Evolutionary conservation across 257 asterid genomes (phyloP), one percentile per base, ranked within the genome.

Genomic region (Fraxinus quadrangulata): DNA sequence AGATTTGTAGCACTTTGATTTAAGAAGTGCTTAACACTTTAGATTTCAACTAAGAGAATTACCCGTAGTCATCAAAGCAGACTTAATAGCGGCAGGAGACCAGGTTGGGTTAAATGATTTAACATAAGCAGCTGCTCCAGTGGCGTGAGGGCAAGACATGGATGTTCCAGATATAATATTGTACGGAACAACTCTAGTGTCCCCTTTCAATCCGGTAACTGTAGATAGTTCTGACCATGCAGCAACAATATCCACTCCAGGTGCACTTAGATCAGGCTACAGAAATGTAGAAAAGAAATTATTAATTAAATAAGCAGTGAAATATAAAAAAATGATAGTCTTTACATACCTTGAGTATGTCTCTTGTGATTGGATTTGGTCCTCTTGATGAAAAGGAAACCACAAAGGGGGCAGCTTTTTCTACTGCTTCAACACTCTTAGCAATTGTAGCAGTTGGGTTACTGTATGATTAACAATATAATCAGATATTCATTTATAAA

Each of bases 1-100:
- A 37, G 10, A 37, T 37, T 37, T 7, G 42, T 7, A 11, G 42
- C 2, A 37, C 0, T 37, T 37, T 8, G 42, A 37, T 37, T 8
- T 37, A 8, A 37, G 42, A 37, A 37, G 8, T 37, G 42, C 42
- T 8, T 8, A 37, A 37, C 42, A 37, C 34, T 31, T 31, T 47
- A 26, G 34, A 31, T 0, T 37, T 37, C 12, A 37, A 37, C 42
- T 11, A 37, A 37, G 0, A 37, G 42, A 37, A 39, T 67, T 80
- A 92, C 97, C 96, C 0, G 94, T 90, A 12, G 92, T 92, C 93
- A 90, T 92, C 1, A 90, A 85, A 26, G 96, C 94, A 19, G 94
- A 92, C 78, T 88, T 92, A 77, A 90, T 82, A 13, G 94, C 96
- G 9, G 97, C 66, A 3, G 96, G 92, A 13, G 97, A 92, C 96